Percentiles rank a stretch among this genome's conserved stretches.
Evolutionary conservation across 257 asterid species (phyloP).

Genomic region (Capsicum pubescens): DNA sequence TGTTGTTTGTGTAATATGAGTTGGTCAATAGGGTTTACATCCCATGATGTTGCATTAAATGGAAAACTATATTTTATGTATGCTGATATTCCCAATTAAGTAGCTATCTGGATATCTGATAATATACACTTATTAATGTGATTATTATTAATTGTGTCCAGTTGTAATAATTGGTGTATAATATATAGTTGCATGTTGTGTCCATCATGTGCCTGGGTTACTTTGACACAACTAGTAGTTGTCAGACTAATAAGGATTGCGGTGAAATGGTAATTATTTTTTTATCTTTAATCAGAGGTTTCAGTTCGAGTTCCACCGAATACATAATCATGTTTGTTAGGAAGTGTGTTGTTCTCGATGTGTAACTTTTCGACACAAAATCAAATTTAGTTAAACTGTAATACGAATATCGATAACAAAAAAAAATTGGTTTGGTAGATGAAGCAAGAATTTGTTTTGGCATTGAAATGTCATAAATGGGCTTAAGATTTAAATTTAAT

Average conservation of each 20-base stretch:
- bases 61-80: not conserved
- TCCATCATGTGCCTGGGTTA: not conserved
- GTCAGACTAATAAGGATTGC: no score
- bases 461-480: not conserved
- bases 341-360: no score
- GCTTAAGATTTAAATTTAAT: not conserved
- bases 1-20: no score
- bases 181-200: not conserved
- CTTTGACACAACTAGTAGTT: no score
- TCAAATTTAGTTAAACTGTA: no score
- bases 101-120: not conserved
- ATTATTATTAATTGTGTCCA: slow-evolving; percentile 16
- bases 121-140: not conserved
- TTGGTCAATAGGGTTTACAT: no score
- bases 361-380: no score
- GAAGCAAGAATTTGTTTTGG: not conserved
- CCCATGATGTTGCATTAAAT: not conserved
- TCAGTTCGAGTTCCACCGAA: no score
- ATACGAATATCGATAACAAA: no score
- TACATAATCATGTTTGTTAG: no score
- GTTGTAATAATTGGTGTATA: slow-evolving; percentile 1
- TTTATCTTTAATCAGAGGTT: no score
- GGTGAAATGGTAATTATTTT: no score
- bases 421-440: not conserved
- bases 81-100: not conserved